Evolutionary conservation across 441 rosid species (phyloP).

Genomic region (Adansonia grandidieri): DNA sequence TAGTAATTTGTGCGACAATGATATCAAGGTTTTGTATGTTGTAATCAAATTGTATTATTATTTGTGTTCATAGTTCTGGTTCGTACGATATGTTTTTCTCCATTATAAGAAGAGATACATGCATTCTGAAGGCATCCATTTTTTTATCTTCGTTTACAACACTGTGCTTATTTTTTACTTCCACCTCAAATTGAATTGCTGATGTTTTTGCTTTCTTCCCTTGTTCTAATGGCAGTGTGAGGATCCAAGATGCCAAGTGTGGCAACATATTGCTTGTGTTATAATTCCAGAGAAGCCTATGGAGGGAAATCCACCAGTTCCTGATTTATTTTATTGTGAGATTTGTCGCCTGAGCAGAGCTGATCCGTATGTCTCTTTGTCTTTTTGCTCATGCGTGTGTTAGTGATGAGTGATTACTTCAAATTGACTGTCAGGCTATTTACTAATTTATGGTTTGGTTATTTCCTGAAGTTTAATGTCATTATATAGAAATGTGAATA

Average conservation of each 20-base stretch:
- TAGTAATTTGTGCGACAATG: neutral
- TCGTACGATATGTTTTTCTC: neutral
- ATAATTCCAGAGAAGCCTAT: conserved; percentile 73
- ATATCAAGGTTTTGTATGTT: neutral
- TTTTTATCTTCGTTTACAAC: neutral
- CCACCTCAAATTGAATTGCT: conserved; percentile 3
- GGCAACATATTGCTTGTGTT: conserved; percentile 93
- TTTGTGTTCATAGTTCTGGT: conserved; percentile 7
- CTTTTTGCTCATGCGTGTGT: neutral
- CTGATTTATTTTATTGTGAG: conserved; percentile 87
- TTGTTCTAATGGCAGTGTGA: conserved; percentile 67
- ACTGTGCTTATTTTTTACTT: neutral
- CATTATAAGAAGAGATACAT: conserved; percentile 2
- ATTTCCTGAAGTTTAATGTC: neutral
- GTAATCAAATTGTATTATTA: neutral
- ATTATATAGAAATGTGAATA: conserved; percentile 13
- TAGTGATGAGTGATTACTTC: neutral
- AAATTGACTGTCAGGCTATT: conserved; percentile 20
- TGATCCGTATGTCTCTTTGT: conserved; percentile 77
- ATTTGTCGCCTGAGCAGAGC: conserved; percentile 89
- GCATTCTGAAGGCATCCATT: neutral
- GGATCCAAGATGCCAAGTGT: conserved; percentile 71
- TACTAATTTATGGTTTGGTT: conserved; percentile 7
- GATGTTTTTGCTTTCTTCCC: conserved; percentile 15
- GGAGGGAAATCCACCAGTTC: conserved; percentile 66